These are phyloP conservation scores for Suhomyces guaymorum DNA, from an alignment of 1,139 yeast species.

Conservation along the genomic window DNA sequence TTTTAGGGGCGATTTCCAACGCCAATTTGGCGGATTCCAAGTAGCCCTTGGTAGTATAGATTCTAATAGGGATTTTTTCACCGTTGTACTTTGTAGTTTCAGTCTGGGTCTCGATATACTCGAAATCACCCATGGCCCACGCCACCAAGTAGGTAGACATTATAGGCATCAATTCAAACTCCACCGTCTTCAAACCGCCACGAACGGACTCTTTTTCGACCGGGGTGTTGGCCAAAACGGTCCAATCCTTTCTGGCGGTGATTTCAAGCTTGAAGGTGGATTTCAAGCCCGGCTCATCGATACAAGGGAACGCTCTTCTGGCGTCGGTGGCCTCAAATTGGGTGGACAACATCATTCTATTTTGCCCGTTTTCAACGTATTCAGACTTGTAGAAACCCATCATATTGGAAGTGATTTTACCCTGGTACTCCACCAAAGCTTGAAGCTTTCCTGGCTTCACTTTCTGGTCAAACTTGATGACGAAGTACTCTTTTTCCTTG, in stretches of 20 bases:
- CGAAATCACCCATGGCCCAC: constrained; percentile 76
- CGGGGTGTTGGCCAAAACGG: constrained; percentile 21
- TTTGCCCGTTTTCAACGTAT: constrained; percentile 61
- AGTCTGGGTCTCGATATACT: constrained; percentile 58
- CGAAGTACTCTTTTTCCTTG: constrained; percentile 31
- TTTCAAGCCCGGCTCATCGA: constrained; percentile 84
- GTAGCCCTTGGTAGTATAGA: constrained; percentile 72
- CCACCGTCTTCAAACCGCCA: constrained; percentile 24
- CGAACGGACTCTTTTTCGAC: constrained; percentile 11
- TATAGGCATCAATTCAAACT: constrained; percentile 60
- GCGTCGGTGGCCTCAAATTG: constrained; percentile 92
- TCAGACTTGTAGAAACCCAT: constrained; percentile 83
- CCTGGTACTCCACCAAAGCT: constrained; percentile 45
- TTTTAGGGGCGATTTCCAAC: constrained; percentile 65
- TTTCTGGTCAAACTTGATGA: constrained; percentile 21
- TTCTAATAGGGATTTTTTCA: constrained; percentile 65
- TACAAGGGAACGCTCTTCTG: constrained; percentile 87
- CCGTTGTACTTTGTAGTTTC: constrained; percentile 34
- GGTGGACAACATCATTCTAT: constrained; percentile 71
- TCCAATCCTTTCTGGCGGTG: constrained; percentile 16
- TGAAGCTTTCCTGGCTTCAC: constrained; percentile 17
- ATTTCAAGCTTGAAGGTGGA: constrained; percentile 54
- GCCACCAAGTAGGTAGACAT: constrained; percentile 79
- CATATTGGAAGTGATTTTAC: constrained; percentile 64
- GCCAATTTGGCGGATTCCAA: constrained; percentile 63